These are phyloP conservation scores for Acmispon strigosus DNA, from an alignment of 306 rosid species.

Conservation along the genomic window DNA sequence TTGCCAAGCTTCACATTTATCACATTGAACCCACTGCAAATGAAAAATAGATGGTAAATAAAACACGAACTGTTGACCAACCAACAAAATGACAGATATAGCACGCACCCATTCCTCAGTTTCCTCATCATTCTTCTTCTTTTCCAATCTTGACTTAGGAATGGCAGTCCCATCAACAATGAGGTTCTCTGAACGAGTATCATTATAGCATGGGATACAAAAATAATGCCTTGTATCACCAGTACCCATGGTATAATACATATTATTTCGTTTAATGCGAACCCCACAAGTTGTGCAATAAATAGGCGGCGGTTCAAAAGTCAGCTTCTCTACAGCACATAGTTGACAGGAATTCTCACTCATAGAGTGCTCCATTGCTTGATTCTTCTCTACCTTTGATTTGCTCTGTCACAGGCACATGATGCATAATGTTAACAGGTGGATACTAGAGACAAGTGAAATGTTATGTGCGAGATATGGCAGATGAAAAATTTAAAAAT, in stretches of 20 bases:
- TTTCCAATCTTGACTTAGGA: constrained; percentile 74
- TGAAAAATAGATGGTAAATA: constrained; percentile 1
- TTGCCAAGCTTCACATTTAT: constrained; percentile 99
- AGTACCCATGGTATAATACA: constrained; percentile 87
- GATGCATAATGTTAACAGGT: background rate
- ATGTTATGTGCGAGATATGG: background rate
- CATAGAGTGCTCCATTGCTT: constrained; percentile 95
- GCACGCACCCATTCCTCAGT: constrained; percentile 87
- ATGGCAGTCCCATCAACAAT: constrained; percentile 74
- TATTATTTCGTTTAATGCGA: constrained; percentile 88
- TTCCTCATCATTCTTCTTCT: constrained; percentile 98
- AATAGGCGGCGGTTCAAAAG: constrained; percentile 95
- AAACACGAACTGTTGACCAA: constrained; percentile 18
- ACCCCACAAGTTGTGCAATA: constrained; percentile 91
- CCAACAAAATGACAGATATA: constrained; percentile 1
- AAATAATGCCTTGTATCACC: constrained; percentile 92
- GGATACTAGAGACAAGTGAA: background rate
- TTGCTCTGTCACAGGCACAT: constrained; percentile 58
- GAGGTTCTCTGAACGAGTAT: constrained; percentile 83
- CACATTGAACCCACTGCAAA: constrained; percentile 99
- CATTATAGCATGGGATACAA: constrained; percentile 91
- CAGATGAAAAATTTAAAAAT: background rate
- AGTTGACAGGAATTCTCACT: constrained; percentile 98
- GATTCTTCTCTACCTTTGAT: constrained; percentile 94
- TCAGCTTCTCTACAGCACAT: constrained; percentile 96